Evolutionary conservation across 2,329 filamentous ascomycete genomes (phyloP), one percentile per base, ranked within the genome.

Genomic region (Colletotrichum echinochloae): DNA sequence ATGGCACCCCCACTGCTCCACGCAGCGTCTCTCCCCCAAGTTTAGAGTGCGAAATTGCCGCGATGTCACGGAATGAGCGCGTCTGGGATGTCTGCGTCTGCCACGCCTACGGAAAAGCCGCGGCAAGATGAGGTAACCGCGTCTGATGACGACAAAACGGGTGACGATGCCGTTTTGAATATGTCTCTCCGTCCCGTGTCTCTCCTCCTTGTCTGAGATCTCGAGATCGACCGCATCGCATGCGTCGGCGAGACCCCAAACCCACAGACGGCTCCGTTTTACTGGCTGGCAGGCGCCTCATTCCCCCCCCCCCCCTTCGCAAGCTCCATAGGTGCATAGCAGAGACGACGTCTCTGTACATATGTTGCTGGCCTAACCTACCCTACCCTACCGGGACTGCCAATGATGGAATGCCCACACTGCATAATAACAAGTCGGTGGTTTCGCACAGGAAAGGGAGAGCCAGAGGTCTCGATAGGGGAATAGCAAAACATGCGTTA

Each of bases 201-300:
- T 70, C 67, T 70, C 67, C 64, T 63, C 63, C 54, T 70, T 70
- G 67, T 70, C 67, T 70, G 57, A 63, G 64, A 70, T 67, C 64
- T 62, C 55, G 59, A 70, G 67, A 70, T 70, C 64, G 67, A 33
- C 39, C n/a, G 67, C 48, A 62, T 67, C 64, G 56, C 67, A 67
- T 62, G 35, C 37, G 37, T 67, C 67, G 67, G 67, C 67, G 67
- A 63, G 66, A 59, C 64, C 67, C 67, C 67, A 52, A 62, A 52
- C 60, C 60, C 60, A 54, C 48, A 62, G 26, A 52, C 33, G 20
- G n/a, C n/a, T n/a, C n/a, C n/a, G n/a, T 49, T 23, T 26, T 62
- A 41, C 62, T 60, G 62, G 46, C 56, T 41, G 9, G 8, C 49
- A 52, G 26, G 7, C 49, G 49, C 49, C 63, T 70, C 67, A 70